A percentile compares a stretch with the other conserved stretches of the same genome.
Evolutionary conservation across 768 basidiomycete species (phyloP).

Genomic region (Guyanaporus albipodus): DNA sequence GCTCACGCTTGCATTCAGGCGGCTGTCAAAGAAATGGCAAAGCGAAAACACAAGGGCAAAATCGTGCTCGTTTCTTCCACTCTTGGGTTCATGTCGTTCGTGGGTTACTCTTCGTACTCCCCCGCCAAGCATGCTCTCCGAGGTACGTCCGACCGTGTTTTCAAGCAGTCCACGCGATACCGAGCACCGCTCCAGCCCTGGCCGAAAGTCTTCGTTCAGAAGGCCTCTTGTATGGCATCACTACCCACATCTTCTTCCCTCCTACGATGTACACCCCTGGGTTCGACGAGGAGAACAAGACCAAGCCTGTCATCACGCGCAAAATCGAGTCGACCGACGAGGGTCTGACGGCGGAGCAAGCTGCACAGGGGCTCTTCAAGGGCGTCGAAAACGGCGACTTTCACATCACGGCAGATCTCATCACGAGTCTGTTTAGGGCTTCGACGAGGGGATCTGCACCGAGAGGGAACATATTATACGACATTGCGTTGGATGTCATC

Average conservation of each 20-base stretch:
- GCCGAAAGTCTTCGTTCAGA: slow-evolving; percentile 83
- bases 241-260: slow-evolving; percentile 80
- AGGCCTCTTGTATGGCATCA: slow-evolving; percentile 70
- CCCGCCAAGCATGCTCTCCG: slow-evolving; percentile 84
- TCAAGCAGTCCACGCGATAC: neutral
- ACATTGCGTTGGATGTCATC: slow-evolving; percentile 39
- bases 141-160: slow-evolving; percentile 42
- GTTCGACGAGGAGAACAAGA: slow-evolving; percentile 67
- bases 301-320: slow-evolving; percentile 70
- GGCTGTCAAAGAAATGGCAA: slow-evolving; percentile 61
- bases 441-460: slow-evolving; percentile 60
- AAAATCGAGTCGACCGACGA: slow-evolving; percentile 75
- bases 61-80: slow-evolving; percentile 75
- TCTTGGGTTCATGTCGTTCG: slow-evolving; percentile 68
- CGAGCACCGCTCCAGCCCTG: slow-evolving; percentile 48
- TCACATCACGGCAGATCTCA: slow-evolving; percentile 73
- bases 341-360: slow-evolving; percentile 58
- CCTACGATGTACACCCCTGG: slow-evolving; percentile 78
- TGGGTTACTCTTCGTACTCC: slow-evolving; percentile 77
- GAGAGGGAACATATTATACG: slow-evolving; percentile 55
- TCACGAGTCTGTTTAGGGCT: slow-evolving; percentile 63
- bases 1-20: slow-evolving; percentile 39
- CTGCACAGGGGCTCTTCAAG: slow-evolving; percentile 57
- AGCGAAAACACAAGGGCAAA: slow-evolving; percentile 55
- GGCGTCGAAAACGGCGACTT: slow-evolving; percentile 67